Percentiles rank a stretch among this genome's conserved stretches.
These are phyloP conservation scores for Calonectria naviculata DNA, from an alignment of 2,329 filamentous ascomycete genomes.

Conservation along the genomic window DNA sequence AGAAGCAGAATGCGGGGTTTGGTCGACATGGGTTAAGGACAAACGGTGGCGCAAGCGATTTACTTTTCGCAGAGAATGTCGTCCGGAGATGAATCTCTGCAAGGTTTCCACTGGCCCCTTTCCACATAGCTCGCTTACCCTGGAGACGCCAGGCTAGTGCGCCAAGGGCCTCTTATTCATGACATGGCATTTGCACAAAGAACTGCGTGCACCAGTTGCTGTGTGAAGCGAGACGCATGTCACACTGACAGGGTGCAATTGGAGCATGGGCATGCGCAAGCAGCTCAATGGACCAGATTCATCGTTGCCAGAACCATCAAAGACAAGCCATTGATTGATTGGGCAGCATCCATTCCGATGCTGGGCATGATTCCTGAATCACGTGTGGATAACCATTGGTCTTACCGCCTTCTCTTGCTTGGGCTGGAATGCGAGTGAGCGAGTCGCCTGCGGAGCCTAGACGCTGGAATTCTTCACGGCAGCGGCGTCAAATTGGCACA, in stretches of 20 bases:
- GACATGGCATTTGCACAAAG: background rate
- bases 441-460: background rate
- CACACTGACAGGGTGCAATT: background rate
- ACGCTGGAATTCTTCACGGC: background rate
- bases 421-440: conserved; percentile 2
- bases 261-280: background rate
- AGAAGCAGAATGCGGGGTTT: background rate
- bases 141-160: background rate
- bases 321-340: background rate
- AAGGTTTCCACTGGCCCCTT: background rate
- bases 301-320: background rate
- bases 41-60: background rate
- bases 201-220: no score
- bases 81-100: background rate
- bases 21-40: background rate
- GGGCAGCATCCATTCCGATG: background rate
- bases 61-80: background rate
- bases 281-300: background rate
- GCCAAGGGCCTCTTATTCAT: background rate
- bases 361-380: background rate
- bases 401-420: background rate
- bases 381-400: background rate
- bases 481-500: background rate
- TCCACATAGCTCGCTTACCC: background rate
- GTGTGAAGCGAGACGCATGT: background rate